Evolutionary conservation across 306 rosid genomes (phyloP).

Genomic region (Nissolia schottii): DNA sequence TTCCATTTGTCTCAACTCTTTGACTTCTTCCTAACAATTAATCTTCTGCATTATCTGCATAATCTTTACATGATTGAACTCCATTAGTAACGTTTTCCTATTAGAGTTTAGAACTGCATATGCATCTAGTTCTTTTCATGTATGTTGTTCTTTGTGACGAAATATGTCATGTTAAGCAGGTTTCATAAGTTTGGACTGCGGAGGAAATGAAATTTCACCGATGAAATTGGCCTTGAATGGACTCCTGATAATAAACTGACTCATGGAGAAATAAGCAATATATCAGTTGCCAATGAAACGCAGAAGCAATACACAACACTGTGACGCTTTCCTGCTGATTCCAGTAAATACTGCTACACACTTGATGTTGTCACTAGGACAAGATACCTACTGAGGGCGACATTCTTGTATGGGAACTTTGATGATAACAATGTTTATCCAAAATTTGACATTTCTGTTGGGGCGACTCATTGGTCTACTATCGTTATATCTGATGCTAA

Average conservation of each 20-base stretch:
- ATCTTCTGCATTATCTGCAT: neutral
- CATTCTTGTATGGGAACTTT: conserved; percentile 90
- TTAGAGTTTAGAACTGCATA: neutral
- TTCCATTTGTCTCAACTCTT: neutral
- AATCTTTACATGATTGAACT: neutral
- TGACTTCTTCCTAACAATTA: neutral
- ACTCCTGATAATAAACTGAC: conserved; percentile 49
- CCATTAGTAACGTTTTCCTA: neutral
- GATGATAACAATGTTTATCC: conserved; percentile 87
- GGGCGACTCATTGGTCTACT: conserved; percentile 89
- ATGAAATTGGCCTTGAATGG: conserved; percentile 84
- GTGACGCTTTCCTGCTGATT: conserved; percentile 82
- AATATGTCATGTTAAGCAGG: conserved; percentile 44
- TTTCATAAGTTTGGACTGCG: conserved; percentile 91
- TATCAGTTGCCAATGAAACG: conserved; percentile 63
- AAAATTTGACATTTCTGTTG: conserved; percentile 82
- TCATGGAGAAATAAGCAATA: conserved; percentile 47
- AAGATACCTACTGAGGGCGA: conserved; percentile 75
- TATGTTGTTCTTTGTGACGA: neutral
- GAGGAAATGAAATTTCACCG: conserved; percentile 68
- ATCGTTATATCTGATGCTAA: conserved; percentile 87
- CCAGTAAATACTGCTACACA: conserved; percentile 79
- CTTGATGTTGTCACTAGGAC: conserved; percentile 78
- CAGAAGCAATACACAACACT: conserved; percentile 65
- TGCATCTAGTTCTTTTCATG: neutral